Evolutionary conservation across 805 yeast genomes (phyloP).

Genomic region (Henningerozyma blattae): DNA sequence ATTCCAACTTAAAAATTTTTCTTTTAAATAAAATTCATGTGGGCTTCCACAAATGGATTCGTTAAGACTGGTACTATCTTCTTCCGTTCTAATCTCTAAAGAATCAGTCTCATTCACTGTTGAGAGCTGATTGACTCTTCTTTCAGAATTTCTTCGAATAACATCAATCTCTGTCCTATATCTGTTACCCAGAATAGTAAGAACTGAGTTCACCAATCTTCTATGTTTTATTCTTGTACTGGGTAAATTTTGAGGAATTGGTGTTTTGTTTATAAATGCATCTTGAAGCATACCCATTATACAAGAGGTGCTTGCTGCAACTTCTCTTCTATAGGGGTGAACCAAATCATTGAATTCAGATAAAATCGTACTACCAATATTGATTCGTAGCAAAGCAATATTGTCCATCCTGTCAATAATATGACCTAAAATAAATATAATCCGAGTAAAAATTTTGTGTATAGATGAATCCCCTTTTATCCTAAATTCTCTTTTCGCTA

Average conservation of each 20-base stretch:
- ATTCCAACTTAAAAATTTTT: constrained; percentile 37
- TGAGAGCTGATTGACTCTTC: not conserved
- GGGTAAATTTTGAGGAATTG: constrained; percentile 39
- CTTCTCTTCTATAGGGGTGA: constrained; percentile 33
- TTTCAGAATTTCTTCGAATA: not conserved
- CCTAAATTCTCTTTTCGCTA: constrained; percentile 36
- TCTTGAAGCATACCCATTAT: constrained; percentile 31
- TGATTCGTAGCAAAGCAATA: constrained; percentile 29
- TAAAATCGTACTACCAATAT: constrained; percentile 34
- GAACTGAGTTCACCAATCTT: constrained; percentile 32
- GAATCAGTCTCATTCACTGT: constrained; percentile 6
- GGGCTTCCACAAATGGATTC: constrained; percentile 6
- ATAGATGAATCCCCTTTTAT: constrained; percentile 34
- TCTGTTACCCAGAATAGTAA: constrained; percentile 25
- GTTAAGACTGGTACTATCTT: not conserved
- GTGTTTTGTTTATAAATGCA: constrained; percentile 32
- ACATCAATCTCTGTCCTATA: constrained; percentile 6
- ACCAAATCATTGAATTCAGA: constrained; percentile 32
- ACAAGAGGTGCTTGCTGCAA: constrained; percentile 29
- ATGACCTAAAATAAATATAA: constrained; percentile 34
- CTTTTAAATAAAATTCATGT: constrained; percentile 23
- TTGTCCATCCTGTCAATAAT: constrained; percentile 37
- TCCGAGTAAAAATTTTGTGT: constrained; percentile 31
- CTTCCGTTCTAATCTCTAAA: constrained; percentile 15
- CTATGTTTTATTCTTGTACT: constrained; percentile 37